Evolutionary conservation across 1,284 basidiomycete genomes (phyloP), one percentile per base, ranked within the genome.

Genomic region (Phellopilus nigrolimitatus): DNA sequence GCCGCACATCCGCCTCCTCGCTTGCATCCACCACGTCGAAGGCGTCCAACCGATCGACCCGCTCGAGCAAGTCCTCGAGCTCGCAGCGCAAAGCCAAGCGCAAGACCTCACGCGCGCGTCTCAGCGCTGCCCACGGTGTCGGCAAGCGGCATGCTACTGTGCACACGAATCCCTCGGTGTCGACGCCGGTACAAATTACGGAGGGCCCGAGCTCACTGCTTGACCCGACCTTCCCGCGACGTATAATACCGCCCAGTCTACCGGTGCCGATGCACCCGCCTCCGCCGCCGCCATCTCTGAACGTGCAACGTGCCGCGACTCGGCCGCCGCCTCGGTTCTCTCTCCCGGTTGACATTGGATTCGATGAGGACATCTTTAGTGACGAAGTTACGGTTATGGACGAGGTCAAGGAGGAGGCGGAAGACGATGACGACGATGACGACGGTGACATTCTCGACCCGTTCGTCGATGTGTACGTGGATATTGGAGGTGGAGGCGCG

Each of bases 1-100:
- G 53, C 2, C 53, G 53, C 17, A 37, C 53, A n/a, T 50, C 48
- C 12, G 53, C 53, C 21, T 50, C 48, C n/a, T 54, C 53, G 8
- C 43, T 54, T 4, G 52, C 52, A 2, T 49, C 47, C 15, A 54
- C 41, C 10, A n/a, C n/a, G n/a, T n/a, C n/a, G n/a, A n/a, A n/a
- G n/a, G 24, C 25, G 17, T 54, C 53, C 10, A 34, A 12, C 31
- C 47, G 42, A 8, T 54, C 53, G 9, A 46, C 25, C 17, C 40
- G 53, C 3, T 54, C 53, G n/a, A 24, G 43, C 43, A 50, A 41
- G 13, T 28, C 38, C 19, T 17, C 34, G 33, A 36, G 38, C 27
- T 21, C 36, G 10, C 15, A 39, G 22, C 38, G 38, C 21, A 44
- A 3, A 22, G 25, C 21, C 6, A 44, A 44, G 21, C 17, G 10